phyloP scores from a whole-genome alignment of 192 early-diverging fungal genomes.

The Paraglomus occultum region DNA sequence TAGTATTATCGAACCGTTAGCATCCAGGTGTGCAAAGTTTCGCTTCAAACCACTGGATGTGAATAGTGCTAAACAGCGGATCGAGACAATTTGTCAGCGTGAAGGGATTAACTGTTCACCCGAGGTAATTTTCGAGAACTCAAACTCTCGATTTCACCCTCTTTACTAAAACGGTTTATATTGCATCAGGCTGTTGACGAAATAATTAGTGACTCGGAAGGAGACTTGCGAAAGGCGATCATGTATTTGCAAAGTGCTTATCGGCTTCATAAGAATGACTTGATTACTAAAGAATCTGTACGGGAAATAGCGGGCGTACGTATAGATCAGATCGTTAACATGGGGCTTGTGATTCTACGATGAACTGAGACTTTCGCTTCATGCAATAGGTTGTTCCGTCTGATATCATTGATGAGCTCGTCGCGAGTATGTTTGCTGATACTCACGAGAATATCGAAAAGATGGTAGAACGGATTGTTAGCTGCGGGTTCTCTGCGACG shows the following conservation, averaged over 20 bases:
- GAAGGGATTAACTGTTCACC: slow-evolving; percentile 63
- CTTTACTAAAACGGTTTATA: background rate
- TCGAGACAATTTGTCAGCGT: slow-evolving; percentile 61
- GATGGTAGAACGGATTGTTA: slow-evolving; percentile 57
- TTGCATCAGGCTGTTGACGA: slow-evolving; percentile 53
- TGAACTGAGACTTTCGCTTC: background rate
- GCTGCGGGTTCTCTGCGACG: slow-evolving; percentile 72
- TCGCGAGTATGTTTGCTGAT: background rate
- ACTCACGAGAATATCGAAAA: slow-evolving; percentile 48
- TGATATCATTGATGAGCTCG: background rate
- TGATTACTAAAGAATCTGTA: slow-evolving; percentile 55
- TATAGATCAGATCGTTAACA: slow-evolving; percentile 8
- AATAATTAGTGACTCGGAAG: slow-evolving; percentile 74
- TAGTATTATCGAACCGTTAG: slow-evolving; percentile 91
- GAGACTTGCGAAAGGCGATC: slow-evolving; percentile 90
- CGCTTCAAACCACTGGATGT: slow-evolving; percentile 82
- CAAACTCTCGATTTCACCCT: background rate
- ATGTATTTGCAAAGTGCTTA: slow-evolving; percentile 88
- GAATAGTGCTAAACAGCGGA: slow-evolving; percentile 54
- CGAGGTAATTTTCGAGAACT: slow-evolving; percentile 43
- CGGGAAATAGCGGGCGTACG: slow-evolving; percentile 80
- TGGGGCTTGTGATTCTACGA: background rate
- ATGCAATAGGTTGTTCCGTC: slow-evolving; percentile 9
- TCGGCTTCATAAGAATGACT: slow-evolving; percentile 44
- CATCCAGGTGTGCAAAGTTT: slow-evolving; percentile 94